Evolutionary conservation across 148 eudicot genomes (phyloP), one percentile per base, ranked within the genome.

Genomic region (Camellia japonica): DNA sequence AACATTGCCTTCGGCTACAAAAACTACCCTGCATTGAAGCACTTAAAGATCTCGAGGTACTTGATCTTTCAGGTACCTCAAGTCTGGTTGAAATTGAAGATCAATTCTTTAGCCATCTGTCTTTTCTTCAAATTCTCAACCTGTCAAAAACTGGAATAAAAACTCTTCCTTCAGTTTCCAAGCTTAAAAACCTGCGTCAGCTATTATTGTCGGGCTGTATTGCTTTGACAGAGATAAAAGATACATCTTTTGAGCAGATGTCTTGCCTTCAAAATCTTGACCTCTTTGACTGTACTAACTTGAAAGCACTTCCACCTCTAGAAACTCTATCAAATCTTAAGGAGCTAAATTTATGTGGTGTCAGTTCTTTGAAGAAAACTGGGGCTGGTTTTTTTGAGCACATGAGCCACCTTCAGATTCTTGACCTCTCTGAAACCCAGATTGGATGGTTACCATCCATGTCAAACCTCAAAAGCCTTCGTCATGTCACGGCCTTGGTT

Each of bases 311-410:
- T 71, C 67, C 82, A 52, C 30, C 42, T 12, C 14, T 82, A 19
- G 78, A n/a, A 62, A 23, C 71, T n/a, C 74, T 84, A 7, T 18
- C 72, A 13, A 72, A 73, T 19, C 85, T 87, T 9, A 80, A 76
- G 77, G 85, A 87, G 63, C 80, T 87, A 56, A 68, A 82, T 52
- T 69, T 87, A 55, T 55, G 59, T 15, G 83, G 87, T 67, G 19
- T 84, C 20, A 30, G 3, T 2, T 47, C 60, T 0, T 52, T 67
- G 43, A 19, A 20, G 18, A 56, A 82, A 6, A 56, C 30, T 23
- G 65, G 47, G 4, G 69, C 65, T 43, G 75, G 43, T 7, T 84
- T 87, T 65, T 63, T 82, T 68, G 43, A 68, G 30, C 72, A 30
- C 42, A 74, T 69, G 20, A 60, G 46, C 42, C 42, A 20, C 23